Percentiles rank a stretch among this genome's conserved stretches.
Evolutionary conservation across 2,329 filamentous ascomycete species (phyloP).

Genomic region (Ophiostoma himal-ulmi): DNA sequence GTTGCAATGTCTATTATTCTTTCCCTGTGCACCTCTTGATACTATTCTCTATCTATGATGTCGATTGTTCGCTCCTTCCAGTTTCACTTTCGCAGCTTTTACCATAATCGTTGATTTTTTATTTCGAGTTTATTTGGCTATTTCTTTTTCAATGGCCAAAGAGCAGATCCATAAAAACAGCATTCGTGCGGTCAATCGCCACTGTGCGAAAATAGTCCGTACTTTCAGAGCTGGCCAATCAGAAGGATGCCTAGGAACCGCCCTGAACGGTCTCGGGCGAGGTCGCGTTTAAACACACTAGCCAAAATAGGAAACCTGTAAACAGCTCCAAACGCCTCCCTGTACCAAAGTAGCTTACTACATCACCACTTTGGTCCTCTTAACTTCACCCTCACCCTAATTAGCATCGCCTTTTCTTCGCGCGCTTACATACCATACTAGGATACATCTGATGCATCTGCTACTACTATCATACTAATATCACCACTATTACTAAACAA

Average conservation of each 20-base stretch:
- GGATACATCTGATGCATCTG: neutral
- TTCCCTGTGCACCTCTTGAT: neutral
- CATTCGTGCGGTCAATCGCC: constrained; percentile 3
- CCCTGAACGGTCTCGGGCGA: neutral
- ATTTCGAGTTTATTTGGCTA: neutral
- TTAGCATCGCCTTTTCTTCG: neutral
- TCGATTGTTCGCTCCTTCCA: constrained; percentile 12
- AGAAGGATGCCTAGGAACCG: neutral
- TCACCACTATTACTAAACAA: neutral
- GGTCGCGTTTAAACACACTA: constrained; percentile 13
- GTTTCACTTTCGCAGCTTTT: neutral
- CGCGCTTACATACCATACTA: neutral
- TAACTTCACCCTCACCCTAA: neutral
- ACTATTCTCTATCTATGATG: neutral
- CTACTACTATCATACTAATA: neutral
- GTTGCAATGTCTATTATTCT: neutral
- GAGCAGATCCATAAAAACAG: constrained; percentile 1
- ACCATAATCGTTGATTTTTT: neutral
- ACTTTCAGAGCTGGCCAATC: neutral
- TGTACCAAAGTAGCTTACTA: neutral
- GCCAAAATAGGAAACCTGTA: constrained; percentile 19
- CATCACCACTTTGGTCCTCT: neutral
- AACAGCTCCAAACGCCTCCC: constrained; percentile 15
- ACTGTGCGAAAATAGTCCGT: constrained; percentile 7
- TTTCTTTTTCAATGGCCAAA: neutral